Evolutionary conservation across 345 rosid species (phyloP).

Genomic region (Populus deltoides): DNA sequence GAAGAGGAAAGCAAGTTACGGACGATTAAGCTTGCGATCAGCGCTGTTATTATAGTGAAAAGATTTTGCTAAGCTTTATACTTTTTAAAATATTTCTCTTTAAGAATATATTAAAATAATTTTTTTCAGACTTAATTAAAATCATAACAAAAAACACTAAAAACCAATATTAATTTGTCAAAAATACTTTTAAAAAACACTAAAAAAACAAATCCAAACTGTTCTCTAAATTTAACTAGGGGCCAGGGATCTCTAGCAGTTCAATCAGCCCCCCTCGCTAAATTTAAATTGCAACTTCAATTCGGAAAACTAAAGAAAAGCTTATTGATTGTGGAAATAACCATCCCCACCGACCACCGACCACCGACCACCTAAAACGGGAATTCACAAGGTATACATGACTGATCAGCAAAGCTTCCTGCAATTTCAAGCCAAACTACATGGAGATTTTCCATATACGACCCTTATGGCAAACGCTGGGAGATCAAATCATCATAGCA

Average conservation of each 20-base stretch:
- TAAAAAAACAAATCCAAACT: too few relatives aligned
- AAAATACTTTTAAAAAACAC: too few relatives aligned
- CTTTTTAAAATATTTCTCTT: too few relatives aligned
- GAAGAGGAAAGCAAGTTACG: too few relatives aligned
- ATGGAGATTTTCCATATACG: slow-evolving; percentile 40
- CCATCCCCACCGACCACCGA: not conserved
- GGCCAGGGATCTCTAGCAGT: not conserved
- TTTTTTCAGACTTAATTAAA: too few relatives aligned
- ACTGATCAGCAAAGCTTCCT: slow-evolving; percentile 14
- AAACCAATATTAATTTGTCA: too few relatives aligned
- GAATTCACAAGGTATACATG: not conserved
- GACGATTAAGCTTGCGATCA: too few relatives aligned
- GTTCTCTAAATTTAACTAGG: too few relatives aligned
- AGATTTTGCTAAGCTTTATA: too few relatives aligned
- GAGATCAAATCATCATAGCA: slow-evolving; percentile 26
- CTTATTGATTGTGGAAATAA: not conserved
- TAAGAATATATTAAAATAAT: too few relatives aligned
- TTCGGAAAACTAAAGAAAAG: not conserved
- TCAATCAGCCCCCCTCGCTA: not conserved
- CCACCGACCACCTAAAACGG: not conserved
- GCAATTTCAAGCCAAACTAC: slow-evolving; percentile 36
- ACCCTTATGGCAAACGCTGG: slow-evolving; percentile 28
- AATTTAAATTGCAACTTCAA: not conserved
- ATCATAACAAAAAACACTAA: too few relatives aligned
- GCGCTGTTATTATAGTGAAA: too few relatives aligned